phyloP scores from a whole-genome alignment of 2,329 filamentous ascomycete species.

The Emmonsiellopsis sp. region DNA sequence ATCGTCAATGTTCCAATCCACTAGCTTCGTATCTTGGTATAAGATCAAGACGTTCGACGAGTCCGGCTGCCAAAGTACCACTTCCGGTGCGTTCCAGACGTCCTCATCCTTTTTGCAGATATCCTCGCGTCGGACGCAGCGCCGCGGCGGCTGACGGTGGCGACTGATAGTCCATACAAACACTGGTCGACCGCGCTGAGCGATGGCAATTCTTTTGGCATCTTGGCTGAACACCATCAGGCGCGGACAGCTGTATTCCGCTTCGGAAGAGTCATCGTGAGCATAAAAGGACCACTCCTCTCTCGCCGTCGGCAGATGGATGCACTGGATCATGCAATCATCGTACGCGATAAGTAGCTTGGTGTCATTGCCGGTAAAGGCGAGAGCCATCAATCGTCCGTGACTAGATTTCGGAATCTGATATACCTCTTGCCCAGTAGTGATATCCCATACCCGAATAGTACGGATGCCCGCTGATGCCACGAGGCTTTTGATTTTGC shows the following conservation, averaged over 20 bases:
- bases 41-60: constrained; percentile 4
- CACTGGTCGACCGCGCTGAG: constrained; percentile 12
- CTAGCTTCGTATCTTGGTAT: constrained; percentile 6
- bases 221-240: constrained; percentile 11
- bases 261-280: constrained; percentile 1
- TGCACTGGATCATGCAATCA: constrained; percentile 3
- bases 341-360: constrained; percentile 9
- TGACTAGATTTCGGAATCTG: constrained; percentile 6
- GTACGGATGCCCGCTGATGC: constrained; percentile 12
- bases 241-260: constrained; percentile 7
- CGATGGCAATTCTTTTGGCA: constrained; percentile 11
- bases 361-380: constrained; percentile 9
- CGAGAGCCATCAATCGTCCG: constrained; percentile 11
- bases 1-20: constrained; percentile 7
- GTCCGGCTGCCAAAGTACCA: constrained; percentile 6
- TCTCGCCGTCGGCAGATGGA: constrained; percentile 1
- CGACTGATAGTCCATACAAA: constrained; percentile 9
- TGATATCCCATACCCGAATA: constrained; percentile 15
- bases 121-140: constrained; percentile 5
- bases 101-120: not conserved
- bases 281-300: constrained; percentile 6
- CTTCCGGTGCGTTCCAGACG: constrained; percentile 2
- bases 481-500: constrained; percentile 8
- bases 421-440: constrained; percentile 4
- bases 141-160: not conserved